Conservation (phyloP, 768 basidiomycete species). For the Boletellus ananas region DNA sequence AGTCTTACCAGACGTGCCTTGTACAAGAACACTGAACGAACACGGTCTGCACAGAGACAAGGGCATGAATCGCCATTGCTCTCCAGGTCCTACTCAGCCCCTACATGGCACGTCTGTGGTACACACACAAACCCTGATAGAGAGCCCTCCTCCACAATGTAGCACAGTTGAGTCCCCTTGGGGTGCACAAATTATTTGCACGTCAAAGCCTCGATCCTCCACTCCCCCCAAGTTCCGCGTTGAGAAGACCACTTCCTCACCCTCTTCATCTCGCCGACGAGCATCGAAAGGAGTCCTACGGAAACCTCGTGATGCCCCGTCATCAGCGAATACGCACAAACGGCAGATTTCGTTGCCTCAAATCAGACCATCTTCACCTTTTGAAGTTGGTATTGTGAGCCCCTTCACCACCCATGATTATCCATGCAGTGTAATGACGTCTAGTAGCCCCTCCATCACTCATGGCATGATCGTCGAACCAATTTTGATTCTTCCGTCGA, state of each 20-base stretch:
- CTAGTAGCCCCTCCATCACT: slow-evolving; percentile 27
- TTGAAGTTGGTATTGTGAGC: slow-evolving; percentile 27
- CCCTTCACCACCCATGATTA: background rate
- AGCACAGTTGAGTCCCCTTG: background rate
- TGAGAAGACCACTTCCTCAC: background rate
- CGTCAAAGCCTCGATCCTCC: background rate
- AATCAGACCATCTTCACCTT: slow-evolving; percentile 24
- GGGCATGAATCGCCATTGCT: background rate
- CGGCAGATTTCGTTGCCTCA: slow-evolving; percentile 17
- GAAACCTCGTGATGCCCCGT: slow-evolving; percentile 3
- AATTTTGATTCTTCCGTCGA: slow-evolving; percentile 11
- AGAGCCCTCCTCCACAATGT: background rate
- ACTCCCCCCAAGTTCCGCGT: slow-evolving; percentile 1
- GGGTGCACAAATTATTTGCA: background rate
- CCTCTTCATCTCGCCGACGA: background rate
- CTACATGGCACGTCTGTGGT: background rate
- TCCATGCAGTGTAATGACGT: slow-evolving; percentile 12
- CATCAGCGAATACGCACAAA: background rate
- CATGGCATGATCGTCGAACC: slow-evolving; percentile 26
- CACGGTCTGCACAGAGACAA: background rate
- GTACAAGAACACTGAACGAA: background rate
- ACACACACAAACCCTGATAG: background rate
- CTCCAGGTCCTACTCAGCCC: background rate
- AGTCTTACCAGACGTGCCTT: background rate
- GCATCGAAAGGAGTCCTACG: background rate